Conservation (phyloP, 768 basidiomycete species). For the Lentinus brumalis region DNA sequence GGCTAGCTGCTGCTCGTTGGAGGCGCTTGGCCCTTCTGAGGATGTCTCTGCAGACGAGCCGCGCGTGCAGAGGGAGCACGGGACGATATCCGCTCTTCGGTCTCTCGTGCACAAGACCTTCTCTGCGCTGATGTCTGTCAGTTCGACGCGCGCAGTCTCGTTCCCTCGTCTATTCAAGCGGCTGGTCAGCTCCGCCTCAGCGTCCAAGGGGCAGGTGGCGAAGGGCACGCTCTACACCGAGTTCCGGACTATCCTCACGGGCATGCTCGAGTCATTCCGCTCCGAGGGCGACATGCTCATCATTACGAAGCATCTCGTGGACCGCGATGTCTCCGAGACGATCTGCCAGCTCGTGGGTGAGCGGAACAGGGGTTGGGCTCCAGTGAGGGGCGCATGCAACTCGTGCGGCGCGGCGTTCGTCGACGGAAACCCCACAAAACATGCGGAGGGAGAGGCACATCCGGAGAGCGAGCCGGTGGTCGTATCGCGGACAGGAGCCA, state of each 20-base stretch:
- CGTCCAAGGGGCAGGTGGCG: slow-evolving; percentile 49
- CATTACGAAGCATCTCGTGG: slow-evolving; percentile 80
- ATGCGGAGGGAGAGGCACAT: slow-evolving; percentile 15
- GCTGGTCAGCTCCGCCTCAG: slow-evolving; percentile 74
- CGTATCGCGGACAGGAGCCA: slow-evolving; percentile 59
- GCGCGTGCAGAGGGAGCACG: slow-evolving; percentile 26
- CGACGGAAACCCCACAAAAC: slow-evolving; percentile 9
- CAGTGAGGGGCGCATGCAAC: slow-evolving; percentile 50
- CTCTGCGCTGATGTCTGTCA: slow-evolving; percentile 78
- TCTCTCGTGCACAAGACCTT: slow-evolving; percentile 84
- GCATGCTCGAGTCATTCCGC: slow-evolving; percentile 96
- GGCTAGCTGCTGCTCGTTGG: slow-evolving; percentile 43
- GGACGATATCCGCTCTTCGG: slow-evolving; percentile 58
- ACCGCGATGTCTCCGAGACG: slow-evolving; percentile 79
- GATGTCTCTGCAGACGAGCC: slow-evolving; percentile 21
- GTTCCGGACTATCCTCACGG: slow-evolving; percentile 85
- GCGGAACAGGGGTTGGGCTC: slow-evolving; percentile 63
- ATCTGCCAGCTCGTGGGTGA: slow-evolving; percentile 62
- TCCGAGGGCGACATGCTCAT: slow-evolving; percentile 87
- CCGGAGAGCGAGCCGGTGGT: slow-evolving; percentile 37
- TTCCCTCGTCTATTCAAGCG: slow-evolving; percentile 94
- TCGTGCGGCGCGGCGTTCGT: slow-evolving; percentile 54
- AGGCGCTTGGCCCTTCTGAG: slow-evolving; percentile 11
- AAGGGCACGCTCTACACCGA: slow-evolving; percentile 80
- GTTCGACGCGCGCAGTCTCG: slow-evolving; percentile 76